Percentiles rank a stretch among this genome's conserved stretches.
Conservation (phyloP, 2,329 filamentous ascomycete genomes). For the Ascochyta clinopodiicola region DNA sequence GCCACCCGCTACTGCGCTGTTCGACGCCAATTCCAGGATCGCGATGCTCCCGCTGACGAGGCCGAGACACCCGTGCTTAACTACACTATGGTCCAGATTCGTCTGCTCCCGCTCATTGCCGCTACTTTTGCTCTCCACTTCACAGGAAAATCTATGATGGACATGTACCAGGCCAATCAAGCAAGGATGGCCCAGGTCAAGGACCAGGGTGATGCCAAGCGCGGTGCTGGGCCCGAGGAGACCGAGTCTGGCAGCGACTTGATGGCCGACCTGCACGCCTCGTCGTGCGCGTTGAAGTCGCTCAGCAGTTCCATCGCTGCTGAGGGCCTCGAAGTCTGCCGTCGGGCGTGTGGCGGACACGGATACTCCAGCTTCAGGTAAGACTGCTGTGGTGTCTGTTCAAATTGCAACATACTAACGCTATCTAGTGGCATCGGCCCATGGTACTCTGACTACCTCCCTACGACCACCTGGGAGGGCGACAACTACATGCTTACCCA, state of each 20-base stretch:
- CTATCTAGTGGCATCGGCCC: conserved; percentile 68
- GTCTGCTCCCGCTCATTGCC: conserved; percentile 74
- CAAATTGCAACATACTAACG: conserved; percentile 10
- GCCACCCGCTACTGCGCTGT: conserved; percentile 77
- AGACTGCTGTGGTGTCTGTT: background rate
- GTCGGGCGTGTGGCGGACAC: conserved; percentile 78
- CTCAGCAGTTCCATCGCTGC: conserved; percentile 74
- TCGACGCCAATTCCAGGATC: conserved; percentile 78
- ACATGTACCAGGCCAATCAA: conserved; percentile 74
- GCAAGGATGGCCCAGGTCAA: conserved; percentile 63
- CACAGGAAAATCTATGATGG: conserved; percentile 78
- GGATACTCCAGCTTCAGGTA: conserved; percentile 73
- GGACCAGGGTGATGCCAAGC: conserved; percentile 36
- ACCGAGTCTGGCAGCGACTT: conserved; percentile 69
- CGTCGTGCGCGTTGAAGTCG: conserved; percentile 77
- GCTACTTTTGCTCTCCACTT: conserved; percentile 81
- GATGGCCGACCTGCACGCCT: conserved; percentile 76
- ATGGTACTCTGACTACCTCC: conserved; percentile 78
- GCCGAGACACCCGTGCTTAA: conserved; percentile 79
- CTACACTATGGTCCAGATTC: conserved; percentile 81
- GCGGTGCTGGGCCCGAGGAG: conserved; percentile 72
- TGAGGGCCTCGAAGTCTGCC: conserved; percentile 76
- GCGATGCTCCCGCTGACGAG: conserved; percentile 65
- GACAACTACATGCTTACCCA: conserved; percentile 86
- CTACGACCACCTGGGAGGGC: conserved; percentile 75